Evolutionary conservation across 2,329 filamentous ascomycete genomes (phyloP).

Genomic region (Pestalotiopsis sp.): DNA sequence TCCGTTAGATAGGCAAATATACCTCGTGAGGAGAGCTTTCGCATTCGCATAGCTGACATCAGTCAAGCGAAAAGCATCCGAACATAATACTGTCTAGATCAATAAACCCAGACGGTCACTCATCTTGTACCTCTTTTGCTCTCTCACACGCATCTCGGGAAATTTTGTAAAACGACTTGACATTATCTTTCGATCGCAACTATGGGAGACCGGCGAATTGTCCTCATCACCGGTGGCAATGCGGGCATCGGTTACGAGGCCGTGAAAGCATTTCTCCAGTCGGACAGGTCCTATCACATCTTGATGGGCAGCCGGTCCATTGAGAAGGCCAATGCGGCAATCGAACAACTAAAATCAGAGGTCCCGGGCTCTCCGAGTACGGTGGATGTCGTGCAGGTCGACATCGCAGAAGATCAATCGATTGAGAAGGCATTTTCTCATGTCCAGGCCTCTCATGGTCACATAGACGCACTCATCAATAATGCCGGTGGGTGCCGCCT

Average conservation of each 20-base stretch:
- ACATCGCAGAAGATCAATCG: slow-evolving; percentile 52
- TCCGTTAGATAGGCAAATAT: background rate
- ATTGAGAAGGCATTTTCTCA: slow-evolving; percentile 46
- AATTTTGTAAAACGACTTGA: background rate
- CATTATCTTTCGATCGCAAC: background rate
- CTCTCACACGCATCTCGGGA: too few relatives aligned
- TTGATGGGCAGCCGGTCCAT: slow-evolving; percentile 54
- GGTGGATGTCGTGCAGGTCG: slow-evolving; percentile 49
- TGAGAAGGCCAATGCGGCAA: slow-evolving; percentile 50
- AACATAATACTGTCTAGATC: too few relatives aligned
- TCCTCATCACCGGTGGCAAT: slow-evolving; percentile 63
- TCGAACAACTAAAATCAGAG: slow-evolving; percentile 40
- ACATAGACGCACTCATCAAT: slow-evolving; percentile 55
- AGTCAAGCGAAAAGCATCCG: too few relatives aligned
- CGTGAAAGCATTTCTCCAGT: slow-evolving; percentile 52
- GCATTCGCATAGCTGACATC: background rate
- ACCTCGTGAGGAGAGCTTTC: background rate
- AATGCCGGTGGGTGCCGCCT: slow-evolving; percentile 47
- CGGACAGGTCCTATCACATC: slow-evolving; percentile 49
- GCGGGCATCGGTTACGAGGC: slow-evolving; percentile 61
- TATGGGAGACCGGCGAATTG: slow-evolving; percentile 24
- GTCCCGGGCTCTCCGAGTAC: slow-evolving; percentile 38
- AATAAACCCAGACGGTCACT: too few relatives aligned
- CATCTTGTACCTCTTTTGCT: too few relatives aligned
- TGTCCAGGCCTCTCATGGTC: slow-evolving; percentile 41